Percentiles rank a stretch among this genome's conserved stretches.
These are phyloP conservation scores for Medicago ruthenica DNA, from an alignment of 306 rosid genomes.

Conservation along the genomic window DNA sequence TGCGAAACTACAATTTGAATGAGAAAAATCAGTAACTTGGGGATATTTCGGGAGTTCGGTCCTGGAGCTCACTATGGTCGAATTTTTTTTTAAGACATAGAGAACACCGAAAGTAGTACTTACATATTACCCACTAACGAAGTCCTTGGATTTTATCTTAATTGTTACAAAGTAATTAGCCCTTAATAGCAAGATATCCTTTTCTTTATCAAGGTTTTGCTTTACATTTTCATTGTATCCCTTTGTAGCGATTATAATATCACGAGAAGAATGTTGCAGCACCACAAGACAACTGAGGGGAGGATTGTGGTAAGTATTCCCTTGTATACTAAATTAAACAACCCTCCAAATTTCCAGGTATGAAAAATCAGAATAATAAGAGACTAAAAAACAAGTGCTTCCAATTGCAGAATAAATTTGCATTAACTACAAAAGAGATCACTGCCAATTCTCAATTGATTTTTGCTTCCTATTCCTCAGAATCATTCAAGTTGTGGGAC, in stretches of 20 bases:
- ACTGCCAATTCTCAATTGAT: constrained; percentile 65
- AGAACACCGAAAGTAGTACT: too few species aligned
- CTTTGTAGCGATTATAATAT: constrained; percentile 43
- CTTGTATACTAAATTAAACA: constrained; percentile 53
- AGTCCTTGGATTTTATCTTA: too few species aligned
- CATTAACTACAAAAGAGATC: constrained; percentile 56
- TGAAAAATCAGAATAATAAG: constrained; percentile 51
- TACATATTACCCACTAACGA: too few species aligned
- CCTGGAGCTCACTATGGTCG: too few species aligned
- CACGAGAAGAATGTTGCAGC: constrained; percentile 59
- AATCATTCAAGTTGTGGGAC: constrained; percentile 71
- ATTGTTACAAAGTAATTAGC: too few species aligned
- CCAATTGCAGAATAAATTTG: constrained; percentile 37
- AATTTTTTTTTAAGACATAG: too few species aligned
- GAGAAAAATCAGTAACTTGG: too few species aligned
- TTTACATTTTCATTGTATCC: constrained; percentile 10
- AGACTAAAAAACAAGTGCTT: constrained; percentile 43
- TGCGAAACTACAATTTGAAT: too few species aligned
- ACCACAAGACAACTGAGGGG: constrained; percentile 46
- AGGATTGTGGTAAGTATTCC: constrained; percentile 41
- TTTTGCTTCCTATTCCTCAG: constrained; percentile 62
- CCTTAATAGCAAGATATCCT: too few species aligned
- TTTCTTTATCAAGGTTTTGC: background rate
- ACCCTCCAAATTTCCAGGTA: constrained; percentile 79
- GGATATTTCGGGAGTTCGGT: too few species aligned